Conservation (phyloP, 345 rosid genomes). For the Hypericum perforatum region DNA sequence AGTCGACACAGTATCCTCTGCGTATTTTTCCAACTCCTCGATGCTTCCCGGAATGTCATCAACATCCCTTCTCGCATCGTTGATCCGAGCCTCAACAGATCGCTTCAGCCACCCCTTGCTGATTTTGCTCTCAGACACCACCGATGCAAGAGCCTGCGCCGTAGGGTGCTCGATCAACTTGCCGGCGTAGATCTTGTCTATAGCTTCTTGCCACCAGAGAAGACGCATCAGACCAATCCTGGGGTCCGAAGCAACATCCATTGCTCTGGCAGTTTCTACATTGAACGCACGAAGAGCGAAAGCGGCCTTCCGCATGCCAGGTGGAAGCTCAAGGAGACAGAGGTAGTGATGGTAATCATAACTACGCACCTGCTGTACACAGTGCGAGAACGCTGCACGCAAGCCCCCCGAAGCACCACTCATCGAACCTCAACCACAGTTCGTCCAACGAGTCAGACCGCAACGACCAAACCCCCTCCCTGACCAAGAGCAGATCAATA, state of each 20-base stretch:
- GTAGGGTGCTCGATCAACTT: conserved; percentile 67
- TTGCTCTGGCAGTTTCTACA: conserved; percentile 85
- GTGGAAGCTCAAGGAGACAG: conserved; percentile 89
- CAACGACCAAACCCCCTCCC: too few species aligned
- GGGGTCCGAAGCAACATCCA: conserved; percentile 92
- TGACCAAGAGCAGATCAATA: too few species aligned
- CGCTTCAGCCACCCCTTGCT: conserved; percentile 80
- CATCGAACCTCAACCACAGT: conserved; percentile 29
- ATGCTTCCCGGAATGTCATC: conserved; percentile 60
- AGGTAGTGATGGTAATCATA: conserved; percentile 97
- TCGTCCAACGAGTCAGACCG: conserved; percentile 19
- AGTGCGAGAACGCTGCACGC: conserved; percentile 67
- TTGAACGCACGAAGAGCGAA: conserved; percentile 89
- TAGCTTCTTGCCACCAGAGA: conserved; percentile 90
- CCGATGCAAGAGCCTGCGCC: conserved; percentile 71
- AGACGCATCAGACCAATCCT: conserved; percentile 84
- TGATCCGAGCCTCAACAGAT: conserved; percentile 78
- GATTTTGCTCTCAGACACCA: conserved; percentile 51
- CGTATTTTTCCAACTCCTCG: conserved; percentile 72
- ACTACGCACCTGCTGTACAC: conserved; percentile 78
- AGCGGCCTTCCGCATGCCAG: conserved; percentile 71
- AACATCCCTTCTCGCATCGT: conserved; percentile 52
- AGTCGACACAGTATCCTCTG: conserved; percentile 71
- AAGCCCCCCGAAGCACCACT: conserved; percentile 42
- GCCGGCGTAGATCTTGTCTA: conserved; percentile 66